A percentile compares a stretch with the other conserved stretches of the same genome.
phyloP scores from a whole-genome alignment of 148 eudicot genomes.

The Amaranthus cruentus region DNA sequence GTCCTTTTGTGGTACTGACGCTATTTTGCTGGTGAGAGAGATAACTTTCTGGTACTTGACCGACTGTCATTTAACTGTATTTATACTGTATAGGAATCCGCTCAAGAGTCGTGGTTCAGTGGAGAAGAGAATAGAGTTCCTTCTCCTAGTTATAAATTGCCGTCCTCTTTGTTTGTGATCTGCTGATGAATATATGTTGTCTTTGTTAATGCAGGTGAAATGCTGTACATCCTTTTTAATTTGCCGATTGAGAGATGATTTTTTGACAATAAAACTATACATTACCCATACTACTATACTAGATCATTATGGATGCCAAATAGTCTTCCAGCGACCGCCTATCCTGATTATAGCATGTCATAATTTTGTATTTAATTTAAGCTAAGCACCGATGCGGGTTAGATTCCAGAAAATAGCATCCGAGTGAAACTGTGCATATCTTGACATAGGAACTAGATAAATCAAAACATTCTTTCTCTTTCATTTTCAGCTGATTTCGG shows the following conservation, averaged over 20 bases:
- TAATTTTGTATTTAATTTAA: slow-evolving; percentile 25
- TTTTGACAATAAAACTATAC: slow-evolving; percentile 17
- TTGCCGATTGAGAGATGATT: slow-evolving; percentile 21
- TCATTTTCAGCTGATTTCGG: not conserved
- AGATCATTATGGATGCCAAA: slow-evolving; percentile 19
- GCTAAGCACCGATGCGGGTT: slow-evolving; percentile 10
- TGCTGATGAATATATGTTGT: not conserved
- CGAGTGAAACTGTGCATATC: slow-evolving; percentile 28
- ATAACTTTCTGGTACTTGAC: not conserved
- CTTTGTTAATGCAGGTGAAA: slow-evolving; percentile 29
- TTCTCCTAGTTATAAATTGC: not conserved
- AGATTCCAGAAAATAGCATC: slow-evolving; percentile 15
- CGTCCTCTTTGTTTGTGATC: not conserved
- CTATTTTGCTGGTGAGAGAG: not conserved
- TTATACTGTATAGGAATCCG: too few relatives aligned
- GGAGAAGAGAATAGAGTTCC: not conserved
- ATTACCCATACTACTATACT: slow-evolving; percentile 25
- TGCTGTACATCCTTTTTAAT: slow-evolving; percentile 28
- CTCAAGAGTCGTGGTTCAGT: too few relatives aligned
- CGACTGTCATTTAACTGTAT: not conserved
- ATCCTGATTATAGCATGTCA: not conserved
- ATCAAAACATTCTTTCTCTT: not conserved
- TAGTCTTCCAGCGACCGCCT: slow-evolving; percentile 10
- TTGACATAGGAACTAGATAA: slow-evolving; percentile 19
- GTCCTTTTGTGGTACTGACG: not conserved